Base-by-base conservation (phyloP, 202 grass and related monocot species). In the Brachypodium distachyon region DNA sequence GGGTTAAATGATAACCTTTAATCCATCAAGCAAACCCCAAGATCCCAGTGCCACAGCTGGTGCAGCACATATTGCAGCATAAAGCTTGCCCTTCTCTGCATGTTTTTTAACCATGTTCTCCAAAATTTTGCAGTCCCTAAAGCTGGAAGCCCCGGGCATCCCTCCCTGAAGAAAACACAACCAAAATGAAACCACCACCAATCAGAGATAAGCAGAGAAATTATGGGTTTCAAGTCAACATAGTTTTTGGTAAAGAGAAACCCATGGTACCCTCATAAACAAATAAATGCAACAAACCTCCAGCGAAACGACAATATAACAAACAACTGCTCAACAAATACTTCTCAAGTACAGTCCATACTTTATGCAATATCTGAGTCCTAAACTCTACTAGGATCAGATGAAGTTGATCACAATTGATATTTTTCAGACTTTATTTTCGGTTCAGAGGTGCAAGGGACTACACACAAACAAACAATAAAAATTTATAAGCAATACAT, bases 1-100 rank as follows among this genome's bases (percentile, higher is more conserved):
- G 2, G 16, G 16, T 23, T 0, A 60, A 55, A 65, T 3, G 16
- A 25, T 61, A 57, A 89, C 94, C 86, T 97, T 94, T 62, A 94
- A 77, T 23, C 86, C 89, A 60, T 92, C 92, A 27, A 97, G 94
- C 59, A 94, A 61, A 28, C 94, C 91, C 94, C 94, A 97, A 14
- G 91, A 72, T 83, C 86, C 94, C 7, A 94, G 73, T 19, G 88
- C 91, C 67, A 94, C 64, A 1, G 91, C 91, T 32, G 94, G 88
- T 25, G 90, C 86, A 21, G 88, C 91, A 82, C 94, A 97, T 41
- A 97, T 74, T 59, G 90, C 94, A 40, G 88, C 84, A 56, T 90
- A 94, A 72, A 97, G 76, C 48, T 84, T 93, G 16, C 94, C 86
- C 22, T 87, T 90, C 37, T 85, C 86, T 34, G 67, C 88, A 46